phyloP scores from a whole-genome alignment of 805 yeast genomes.

The Metschnikowia gruessii region DNA sequence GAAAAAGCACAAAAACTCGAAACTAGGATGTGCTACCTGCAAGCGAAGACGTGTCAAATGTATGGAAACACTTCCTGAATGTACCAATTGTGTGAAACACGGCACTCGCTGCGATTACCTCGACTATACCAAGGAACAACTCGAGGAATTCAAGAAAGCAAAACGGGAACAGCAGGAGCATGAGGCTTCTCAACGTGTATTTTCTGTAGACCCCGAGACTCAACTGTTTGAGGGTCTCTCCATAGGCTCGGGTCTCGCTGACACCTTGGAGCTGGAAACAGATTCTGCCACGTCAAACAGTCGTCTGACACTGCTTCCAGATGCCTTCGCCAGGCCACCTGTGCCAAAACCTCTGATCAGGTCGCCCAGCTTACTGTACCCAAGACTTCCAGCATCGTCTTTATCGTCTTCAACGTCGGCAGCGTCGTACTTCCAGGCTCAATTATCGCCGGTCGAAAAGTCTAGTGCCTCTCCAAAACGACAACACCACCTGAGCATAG shows the following conservation, averaged over 20 bases:
- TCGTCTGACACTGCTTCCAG: neutral
- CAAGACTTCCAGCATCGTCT: neutral
- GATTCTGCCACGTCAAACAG: neutral
- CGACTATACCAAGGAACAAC: conserved; percentile 32
- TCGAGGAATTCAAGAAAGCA: conserved; percentile 26
- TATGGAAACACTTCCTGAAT: conserved; percentile 38
- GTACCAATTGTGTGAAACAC: conserved; percentile 41
- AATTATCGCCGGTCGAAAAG: neutral
- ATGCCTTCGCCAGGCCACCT: neutral
- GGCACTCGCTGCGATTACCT: conserved; percentile 39
- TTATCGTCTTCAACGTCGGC: neutral
- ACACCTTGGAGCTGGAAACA: neutral
- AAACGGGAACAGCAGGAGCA: conserved; percentile 12
- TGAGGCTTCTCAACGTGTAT: neutral
- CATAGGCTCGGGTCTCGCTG: neutral
- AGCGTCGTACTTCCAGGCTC: neutral
- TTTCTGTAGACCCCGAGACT: neutral
- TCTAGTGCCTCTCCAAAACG: neutral
- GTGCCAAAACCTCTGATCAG: neutral
- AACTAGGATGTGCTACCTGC: conserved; percentile 21
- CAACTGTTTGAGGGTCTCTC: conserved; percentile 4
- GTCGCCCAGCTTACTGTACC: conserved; percentile 1
- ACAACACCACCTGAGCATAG: neutral
- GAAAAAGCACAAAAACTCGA: conserved; percentile 26
- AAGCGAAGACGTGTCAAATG: conserved; percentile 21